Percentiles rank a stretch among this genome's conserved stretches.
Evolutionary conservation across 2,329 filamentous ascomycete species (phyloP).

Genomic region (Purpureocillium lavendulum): DNA sequence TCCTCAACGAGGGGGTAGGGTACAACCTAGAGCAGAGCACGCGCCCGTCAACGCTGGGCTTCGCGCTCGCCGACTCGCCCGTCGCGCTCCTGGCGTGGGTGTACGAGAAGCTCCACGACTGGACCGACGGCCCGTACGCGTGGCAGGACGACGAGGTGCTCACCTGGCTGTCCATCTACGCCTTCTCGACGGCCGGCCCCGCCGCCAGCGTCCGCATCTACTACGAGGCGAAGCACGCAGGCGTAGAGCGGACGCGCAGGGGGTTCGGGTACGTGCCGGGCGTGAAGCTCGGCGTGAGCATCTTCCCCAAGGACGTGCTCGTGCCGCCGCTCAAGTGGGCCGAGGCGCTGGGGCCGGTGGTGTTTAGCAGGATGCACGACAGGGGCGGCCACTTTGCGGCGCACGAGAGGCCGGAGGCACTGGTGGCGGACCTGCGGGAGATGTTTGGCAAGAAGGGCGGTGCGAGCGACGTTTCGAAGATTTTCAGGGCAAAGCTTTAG

Average conservation of each 20-base stretch:
- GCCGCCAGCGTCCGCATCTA: slow-evolving; percentile 63
- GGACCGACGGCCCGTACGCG: slow-evolving; percentile 50
- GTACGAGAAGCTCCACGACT: slow-evolving; percentile 60
- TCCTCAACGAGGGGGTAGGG: slow-evolving; percentile 39
- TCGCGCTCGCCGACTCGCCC: slow-evolving; percentile 60
- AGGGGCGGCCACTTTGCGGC: slow-evolving; percentile 54
- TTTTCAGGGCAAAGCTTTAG: too few relatives aligned
- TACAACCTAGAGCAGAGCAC: slow-evolving; percentile 39
- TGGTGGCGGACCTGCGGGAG: slow-evolving; percentile 42
- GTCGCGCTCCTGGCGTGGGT: slow-evolving; percentile 69
- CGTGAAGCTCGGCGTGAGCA: slow-evolving; percentile 36
- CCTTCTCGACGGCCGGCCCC: slow-evolving; percentile 60
- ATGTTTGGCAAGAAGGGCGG: slow-evolving; percentile 38
- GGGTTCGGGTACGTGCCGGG: slow-evolving; percentile 18
- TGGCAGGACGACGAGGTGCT: slow-evolving; percentile 72
- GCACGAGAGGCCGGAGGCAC: slow-evolving; percentile 43
- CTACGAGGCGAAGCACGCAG: slow-evolving; percentile 51
- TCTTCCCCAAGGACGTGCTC: slow-evolving; percentile 50
- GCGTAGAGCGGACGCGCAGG: slow-evolving; percentile 10
- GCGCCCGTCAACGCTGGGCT: slow-evolving; percentile 65
- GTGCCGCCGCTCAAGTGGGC: slow-evolving; percentile 48
- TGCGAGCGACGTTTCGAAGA: too few relatives aligned
- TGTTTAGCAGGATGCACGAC: slow-evolving; percentile 43
- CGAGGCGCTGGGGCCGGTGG: slow-evolving; percentile 50
- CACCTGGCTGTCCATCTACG: slow-evolving; percentile 67